A percentile compares a stretch with the other conserved stretches of the same genome.
phyloP scores from a whole-genome alignment of 2,329 filamentous ascomycete species.

The Botrytis galanthina region DNA sequence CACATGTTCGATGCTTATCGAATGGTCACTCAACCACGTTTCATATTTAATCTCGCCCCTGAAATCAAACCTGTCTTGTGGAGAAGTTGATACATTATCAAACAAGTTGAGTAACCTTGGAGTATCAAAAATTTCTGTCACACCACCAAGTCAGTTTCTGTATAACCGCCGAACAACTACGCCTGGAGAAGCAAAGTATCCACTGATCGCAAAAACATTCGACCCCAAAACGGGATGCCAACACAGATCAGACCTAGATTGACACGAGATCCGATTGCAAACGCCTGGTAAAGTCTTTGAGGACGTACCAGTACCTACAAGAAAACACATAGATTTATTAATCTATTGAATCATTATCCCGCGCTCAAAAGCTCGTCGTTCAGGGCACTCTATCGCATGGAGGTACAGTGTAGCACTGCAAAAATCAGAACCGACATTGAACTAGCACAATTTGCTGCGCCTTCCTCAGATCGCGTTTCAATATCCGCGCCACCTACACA shows the following conservation, averaged over 20 bases:
- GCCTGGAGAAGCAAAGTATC: neutral
- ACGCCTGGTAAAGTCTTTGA: neutral
- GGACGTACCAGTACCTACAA: neutral
- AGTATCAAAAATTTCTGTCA: neutral
- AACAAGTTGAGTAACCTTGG: neutral
- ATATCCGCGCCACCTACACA: neutral
- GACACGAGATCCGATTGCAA: neutral
- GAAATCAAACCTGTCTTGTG: neutral
- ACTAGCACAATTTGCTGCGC: constrained; percentile 3
- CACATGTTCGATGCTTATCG: neutral
- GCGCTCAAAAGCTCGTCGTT: neutral
- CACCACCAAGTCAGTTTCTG: neutral
- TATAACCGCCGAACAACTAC: neutral
- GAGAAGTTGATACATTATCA: neutral
- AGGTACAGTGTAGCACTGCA: neutral
- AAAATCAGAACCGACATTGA: neutral
- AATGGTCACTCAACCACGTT: neutral
- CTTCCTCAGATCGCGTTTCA: constrained; percentile 13
- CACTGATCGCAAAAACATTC: neutral
- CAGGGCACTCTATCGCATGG: neutral
- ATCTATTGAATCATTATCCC: neutral
- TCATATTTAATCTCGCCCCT: neutral
- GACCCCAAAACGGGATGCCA: neutral
- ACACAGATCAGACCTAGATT: neutral
- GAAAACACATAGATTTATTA: neutral